phyloP scores from a whole-genome alignment of 768 basidiomycete genomes.

The Kwoniella dejecticola region DNA sequence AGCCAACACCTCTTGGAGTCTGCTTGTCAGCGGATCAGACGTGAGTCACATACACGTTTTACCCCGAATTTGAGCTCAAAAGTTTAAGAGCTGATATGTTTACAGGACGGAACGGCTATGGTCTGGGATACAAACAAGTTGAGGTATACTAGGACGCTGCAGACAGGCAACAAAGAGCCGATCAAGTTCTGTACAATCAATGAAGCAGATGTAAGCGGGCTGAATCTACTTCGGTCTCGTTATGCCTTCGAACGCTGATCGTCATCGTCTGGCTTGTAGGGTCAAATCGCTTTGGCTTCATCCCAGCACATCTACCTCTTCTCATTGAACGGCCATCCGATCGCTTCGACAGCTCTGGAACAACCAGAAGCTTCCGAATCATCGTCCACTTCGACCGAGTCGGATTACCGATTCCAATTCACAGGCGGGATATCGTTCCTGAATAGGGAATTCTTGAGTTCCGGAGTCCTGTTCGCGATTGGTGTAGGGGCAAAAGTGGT shows the following conservation, averaged over 20 bases:
- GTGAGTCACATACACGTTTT: too few relatives aligned
- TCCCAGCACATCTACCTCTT: slow-evolving; percentile 70
- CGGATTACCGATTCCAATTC: slow-evolving; percentile 55
- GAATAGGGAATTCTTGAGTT: slow-evolving; percentile 79
- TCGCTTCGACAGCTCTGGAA: slow-evolving; percentile 60
- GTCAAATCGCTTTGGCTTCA: slow-evolving; percentile 84
- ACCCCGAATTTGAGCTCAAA: too few relatives aligned
- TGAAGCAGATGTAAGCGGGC: slow-evolving; percentile 73
- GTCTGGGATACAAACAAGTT: slow-evolving; percentile 88
- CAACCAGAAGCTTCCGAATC: slow-evolving; percentile 5
- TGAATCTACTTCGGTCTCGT: neutral
- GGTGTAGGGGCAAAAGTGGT: slow-evolving; percentile 73
- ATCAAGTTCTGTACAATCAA: slow-evolving; percentile 76
- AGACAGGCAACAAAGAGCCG: slow-evolving; percentile 68
- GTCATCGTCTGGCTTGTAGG: slow-evolving; percentile 62
- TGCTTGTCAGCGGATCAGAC: slow-evolving; percentile 77
- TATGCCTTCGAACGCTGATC: too few relatives aligned
- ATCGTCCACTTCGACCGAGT: slow-evolving; percentile 59
- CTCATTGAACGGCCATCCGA: slow-evolving; percentile 80
- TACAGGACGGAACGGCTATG: slow-evolving; percentile 74
- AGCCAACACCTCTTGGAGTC: slow-evolving; percentile 78
- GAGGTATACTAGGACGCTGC: slow-evolving; percentile 68
- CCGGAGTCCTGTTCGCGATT: slow-evolving; percentile 79
- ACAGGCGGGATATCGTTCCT: slow-evolving; percentile 81
- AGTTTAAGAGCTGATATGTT: slow-evolving; percentile 5